A percentile compares a stretch with the other conserved stretches of the same genome.
Conservation (phyloP, 2,329 filamentous ascomycete genomes). For the Cyphellophora attinorum region DNA sequence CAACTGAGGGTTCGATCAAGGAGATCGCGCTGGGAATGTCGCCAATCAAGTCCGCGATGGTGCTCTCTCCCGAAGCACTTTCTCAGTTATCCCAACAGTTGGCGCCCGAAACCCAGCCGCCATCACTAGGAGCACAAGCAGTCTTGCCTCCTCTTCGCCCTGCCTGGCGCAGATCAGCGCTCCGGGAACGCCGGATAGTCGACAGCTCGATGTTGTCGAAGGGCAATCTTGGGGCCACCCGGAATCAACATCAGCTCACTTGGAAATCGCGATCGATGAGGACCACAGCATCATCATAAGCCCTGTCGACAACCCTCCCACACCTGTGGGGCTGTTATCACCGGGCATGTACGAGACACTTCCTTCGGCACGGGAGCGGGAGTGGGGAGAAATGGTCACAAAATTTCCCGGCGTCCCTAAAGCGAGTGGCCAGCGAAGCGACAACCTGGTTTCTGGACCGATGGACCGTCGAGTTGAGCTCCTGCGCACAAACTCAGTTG, state of each 20-base stretch:
- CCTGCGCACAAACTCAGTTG: constrained; percentile 20
- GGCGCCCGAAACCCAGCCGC: constrained; percentile 68
- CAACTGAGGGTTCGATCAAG: constrained; percentile 40
- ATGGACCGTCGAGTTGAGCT: not conserved
- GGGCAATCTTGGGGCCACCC: constrained; percentile 14
- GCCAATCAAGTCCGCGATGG: constrained; percentile 48
- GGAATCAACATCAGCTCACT: constrained; percentile 4
- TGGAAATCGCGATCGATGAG: constrained; percentile 27
- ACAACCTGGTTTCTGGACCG: not conserved
- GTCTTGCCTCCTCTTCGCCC: constrained; percentile 80
- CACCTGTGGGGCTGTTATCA: no score
- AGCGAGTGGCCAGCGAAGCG: constrained; percentile 14
- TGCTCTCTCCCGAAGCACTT: constrained; percentile 66
- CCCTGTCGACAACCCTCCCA: no score
- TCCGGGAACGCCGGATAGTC: constrained; percentile 71
- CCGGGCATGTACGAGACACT: constrained; percentile 21
- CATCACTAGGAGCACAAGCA: constrained; percentile 71
- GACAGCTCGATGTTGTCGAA: constrained; percentile 9
- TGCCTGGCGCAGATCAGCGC: constrained; percentile 53
- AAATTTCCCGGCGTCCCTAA: constrained; percentile 31
- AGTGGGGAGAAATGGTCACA: constrained; percentile 48
- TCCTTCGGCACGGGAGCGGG: constrained; percentile 15
- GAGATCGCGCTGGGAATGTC: constrained; percentile 35
- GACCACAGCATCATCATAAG: constrained; percentile 19
- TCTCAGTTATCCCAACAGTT: constrained; percentile 62